phyloP scores from a whole-genome alignment of 352 stramenopile species.

The Pythium brachiatum region DNA sequence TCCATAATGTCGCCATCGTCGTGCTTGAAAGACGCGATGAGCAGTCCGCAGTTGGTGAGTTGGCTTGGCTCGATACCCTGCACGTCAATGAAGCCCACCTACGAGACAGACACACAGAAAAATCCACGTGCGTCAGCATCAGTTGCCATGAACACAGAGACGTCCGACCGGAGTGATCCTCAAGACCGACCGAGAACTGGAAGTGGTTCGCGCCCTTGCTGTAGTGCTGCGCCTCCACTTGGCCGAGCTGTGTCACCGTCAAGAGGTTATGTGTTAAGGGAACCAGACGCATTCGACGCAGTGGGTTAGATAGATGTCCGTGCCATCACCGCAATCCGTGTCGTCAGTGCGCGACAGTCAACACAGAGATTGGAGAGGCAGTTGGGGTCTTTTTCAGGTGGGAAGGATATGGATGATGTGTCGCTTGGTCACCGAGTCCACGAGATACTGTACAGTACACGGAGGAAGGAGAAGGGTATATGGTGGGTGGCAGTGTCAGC shows the following conservation, averaged over 20 bases:
- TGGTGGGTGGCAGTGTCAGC: not conserved
- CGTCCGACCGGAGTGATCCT: no score
- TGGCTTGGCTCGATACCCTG: conserved; percentile 75
- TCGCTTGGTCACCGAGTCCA: conserved; percentile 79
- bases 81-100: conserved; percentile 73
- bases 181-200: conserved; percentile 70
- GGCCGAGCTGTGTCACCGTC: conserved; percentile 58
- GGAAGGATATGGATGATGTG: conserved; percentile 88
- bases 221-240: conserved; percentile 67
- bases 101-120: not conserved
- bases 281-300: not conserved
- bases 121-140: not conserved
- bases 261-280: not conserved
- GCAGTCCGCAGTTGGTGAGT: conserved; percentile 84
- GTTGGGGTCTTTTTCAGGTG: not conserved
- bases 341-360: conserved; percentile 33
- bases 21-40: conserved; percentile 80
- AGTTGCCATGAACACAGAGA: conserved; percentile 14
- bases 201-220: conserved; percentile 70
- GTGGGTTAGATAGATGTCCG: no score
- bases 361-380: not conserved
- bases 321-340: not conserved
- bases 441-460: conserved; percentile 56
- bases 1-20: conserved; percentile 73
- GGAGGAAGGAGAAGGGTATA: not conserved